These are phyloP conservation scores for Trichophyton rubrum DNA, from an alignment of 2,329 filamentous ascomycete genomes.

Conservation along the genomic window DNA sequence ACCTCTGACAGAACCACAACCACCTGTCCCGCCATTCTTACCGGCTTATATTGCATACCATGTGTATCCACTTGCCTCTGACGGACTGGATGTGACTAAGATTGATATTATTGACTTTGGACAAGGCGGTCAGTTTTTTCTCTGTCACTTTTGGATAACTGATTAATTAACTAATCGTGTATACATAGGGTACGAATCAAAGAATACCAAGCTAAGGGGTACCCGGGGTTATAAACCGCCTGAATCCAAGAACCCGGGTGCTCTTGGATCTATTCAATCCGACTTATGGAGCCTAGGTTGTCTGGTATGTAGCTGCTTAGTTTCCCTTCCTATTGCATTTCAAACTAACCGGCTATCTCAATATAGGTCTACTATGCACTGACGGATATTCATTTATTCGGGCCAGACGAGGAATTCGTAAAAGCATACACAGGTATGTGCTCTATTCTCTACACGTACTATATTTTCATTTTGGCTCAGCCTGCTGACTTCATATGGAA, in stretches of 20 bases:
- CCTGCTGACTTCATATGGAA: background rate
- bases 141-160: no score
- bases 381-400: background rate
- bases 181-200: background rate
- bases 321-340: background rate
- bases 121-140: constrained; percentile 2
- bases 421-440: background rate
- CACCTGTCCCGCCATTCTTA: background rate
- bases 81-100: constrained; percentile 5
- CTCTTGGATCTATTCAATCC: background rate
- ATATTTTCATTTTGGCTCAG: background rate
- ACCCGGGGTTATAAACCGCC: background rate
- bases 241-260: background rate
- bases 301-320: background rate
- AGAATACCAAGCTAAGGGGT: background rate
- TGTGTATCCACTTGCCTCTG: background rate
- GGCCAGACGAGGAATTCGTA: background rate
- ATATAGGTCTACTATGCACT: background rate
- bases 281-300: constrained; percentile 7
- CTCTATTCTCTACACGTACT: background rate
- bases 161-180: background rate
- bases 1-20: background rate
- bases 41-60: background rate
- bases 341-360: background rate
- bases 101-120: constrained; percentile 12